These are phyloP conservation scores for Endothia cerciana DNA, from an alignment of 2,329 filamentous ascomycete species.

Conservation along the genomic window DNA sequence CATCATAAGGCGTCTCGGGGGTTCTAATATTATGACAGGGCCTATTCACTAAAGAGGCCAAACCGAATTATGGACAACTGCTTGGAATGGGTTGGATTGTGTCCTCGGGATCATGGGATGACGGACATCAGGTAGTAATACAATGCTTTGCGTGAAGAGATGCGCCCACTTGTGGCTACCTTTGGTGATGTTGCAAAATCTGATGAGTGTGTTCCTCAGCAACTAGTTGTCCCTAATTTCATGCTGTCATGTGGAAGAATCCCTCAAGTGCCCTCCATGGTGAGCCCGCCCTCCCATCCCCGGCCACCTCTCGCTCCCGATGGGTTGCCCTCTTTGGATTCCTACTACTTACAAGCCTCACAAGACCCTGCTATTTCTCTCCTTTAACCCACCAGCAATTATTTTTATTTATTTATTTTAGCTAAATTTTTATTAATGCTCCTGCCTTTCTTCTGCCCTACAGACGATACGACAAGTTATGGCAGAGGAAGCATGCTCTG, in stretches of 20 bases:
- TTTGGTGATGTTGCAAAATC: neutral
- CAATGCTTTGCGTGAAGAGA: neutral
- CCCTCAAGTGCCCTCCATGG: too few species aligned
- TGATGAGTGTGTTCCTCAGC: neutral
- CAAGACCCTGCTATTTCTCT: too few species aligned
- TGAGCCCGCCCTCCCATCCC: too few species aligned
- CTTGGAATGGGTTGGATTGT: neutral
- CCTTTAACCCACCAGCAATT: too few species aligned
- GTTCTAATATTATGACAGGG: neutral
- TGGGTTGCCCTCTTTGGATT: too few species aligned
- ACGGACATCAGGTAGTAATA: neutral
- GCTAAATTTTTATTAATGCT: neutral
- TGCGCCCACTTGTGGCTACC: neutral
- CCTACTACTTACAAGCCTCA: too few species aligned
- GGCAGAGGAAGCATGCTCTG: neutral
- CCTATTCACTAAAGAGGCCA: too few species aligned
- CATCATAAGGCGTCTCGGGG: slow-evolving; percentile 5
- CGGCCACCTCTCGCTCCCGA: too few species aligned
- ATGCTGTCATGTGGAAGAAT: too few species aligned
- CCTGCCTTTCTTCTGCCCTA: neutral
- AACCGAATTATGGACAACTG: neutral
- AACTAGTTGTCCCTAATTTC: neutral
- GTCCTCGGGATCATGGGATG: too few species aligned
- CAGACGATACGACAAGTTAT: neutral
- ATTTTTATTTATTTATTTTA: neutral